A percentile compares a stretch with the other conserved stretches of the same genome.
Conservation (phyloP, 164 flowering plant genomes). For the Chloranthus sessilifolius region DNA sequence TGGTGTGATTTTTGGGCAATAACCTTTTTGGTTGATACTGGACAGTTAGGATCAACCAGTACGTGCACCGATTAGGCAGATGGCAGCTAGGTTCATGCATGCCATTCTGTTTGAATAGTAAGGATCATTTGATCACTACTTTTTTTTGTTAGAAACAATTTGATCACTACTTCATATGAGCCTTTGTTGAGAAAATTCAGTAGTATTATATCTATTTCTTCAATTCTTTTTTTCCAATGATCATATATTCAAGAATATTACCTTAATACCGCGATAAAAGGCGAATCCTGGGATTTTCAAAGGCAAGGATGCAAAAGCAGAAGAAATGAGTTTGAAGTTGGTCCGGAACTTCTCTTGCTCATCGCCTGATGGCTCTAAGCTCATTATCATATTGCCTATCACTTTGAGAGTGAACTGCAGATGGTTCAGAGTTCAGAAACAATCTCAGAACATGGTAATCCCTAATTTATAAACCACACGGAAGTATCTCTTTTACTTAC, state of each 20-base stretch:
- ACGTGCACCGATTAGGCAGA: too few species aligned
- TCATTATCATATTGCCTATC: constrained; percentile 62
- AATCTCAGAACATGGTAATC: neutral
- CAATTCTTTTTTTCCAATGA: too few species aligned
- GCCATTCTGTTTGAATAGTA: too few species aligned
- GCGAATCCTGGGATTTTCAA: constrained; percentile 66
- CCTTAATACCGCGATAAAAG: constrained; percentile 60
- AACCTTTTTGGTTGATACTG: too few species aligned
- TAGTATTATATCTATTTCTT: too few species aligned
- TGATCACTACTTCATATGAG: too few species aligned
- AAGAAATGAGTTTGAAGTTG: constrained; percentile 59
- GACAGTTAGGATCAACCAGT: too few species aligned
- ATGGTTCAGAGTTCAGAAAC: neutral
- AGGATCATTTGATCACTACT: too few species aligned
- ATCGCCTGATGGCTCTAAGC: constrained; percentile 58
- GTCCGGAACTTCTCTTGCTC: constrained; percentile 58
- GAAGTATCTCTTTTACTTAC: constrained; percentile 16
- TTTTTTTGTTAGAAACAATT: too few species aligned
- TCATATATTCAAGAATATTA: constrained; percentile 8
- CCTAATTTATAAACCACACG: neutral
- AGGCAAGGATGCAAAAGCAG: constrained; percentile 60
- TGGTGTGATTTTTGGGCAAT: too few species aligned
- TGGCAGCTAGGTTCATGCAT: too few species aligned
- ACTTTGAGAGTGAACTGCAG: constrained; percentile 67
- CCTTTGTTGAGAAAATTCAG: too few species aligned